These are phyloP conservation scores for Ajuga reptans DNA, from an alignment of 305 asterid species.

Conservation along the genomic window DNA sequence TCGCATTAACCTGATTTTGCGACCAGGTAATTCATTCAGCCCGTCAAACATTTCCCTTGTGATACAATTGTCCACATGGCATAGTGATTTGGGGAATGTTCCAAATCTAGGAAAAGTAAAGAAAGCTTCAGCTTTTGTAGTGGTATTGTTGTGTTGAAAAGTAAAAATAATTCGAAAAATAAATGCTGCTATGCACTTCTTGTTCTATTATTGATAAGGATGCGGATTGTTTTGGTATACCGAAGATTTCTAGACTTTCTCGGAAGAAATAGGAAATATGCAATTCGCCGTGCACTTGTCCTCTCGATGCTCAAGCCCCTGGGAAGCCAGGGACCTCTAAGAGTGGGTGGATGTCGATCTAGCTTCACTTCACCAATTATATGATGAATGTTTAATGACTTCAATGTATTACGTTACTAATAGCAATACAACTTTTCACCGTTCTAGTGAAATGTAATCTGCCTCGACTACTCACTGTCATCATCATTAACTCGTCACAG, in stretches of 20 bases:
- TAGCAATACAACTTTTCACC: neutral
- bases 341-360: too few species aligned
- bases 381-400: too few species aligned
- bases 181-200: neutral
- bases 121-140: neutral
- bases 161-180: too few species aligned
- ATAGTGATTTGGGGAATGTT: neutral
- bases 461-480: neutral
- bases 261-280: neutral
- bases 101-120: neutral
- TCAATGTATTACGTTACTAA: neutral
- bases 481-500: conserved; percentile 21
- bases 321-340: too few species aligned
- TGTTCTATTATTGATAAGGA: neutral
- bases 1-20: conserved; percentile 60
- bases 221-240: too few species aligned
- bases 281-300: neutral
- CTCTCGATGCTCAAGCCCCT: too few species aligned
- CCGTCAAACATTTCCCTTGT: neutral
- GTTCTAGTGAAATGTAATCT: neutral
- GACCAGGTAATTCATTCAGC: conserved; percentile 40
- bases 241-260: neutral
- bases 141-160: neutral
- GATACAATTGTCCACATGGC: neutral
- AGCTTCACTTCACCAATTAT: too few species aligned